Evolutionary conservation across 2,329 filamentous ascomycete species (phyloP), one percentile per base, ranked within the genome.

Genomic region (Fusarium verticillioides): DNA sequence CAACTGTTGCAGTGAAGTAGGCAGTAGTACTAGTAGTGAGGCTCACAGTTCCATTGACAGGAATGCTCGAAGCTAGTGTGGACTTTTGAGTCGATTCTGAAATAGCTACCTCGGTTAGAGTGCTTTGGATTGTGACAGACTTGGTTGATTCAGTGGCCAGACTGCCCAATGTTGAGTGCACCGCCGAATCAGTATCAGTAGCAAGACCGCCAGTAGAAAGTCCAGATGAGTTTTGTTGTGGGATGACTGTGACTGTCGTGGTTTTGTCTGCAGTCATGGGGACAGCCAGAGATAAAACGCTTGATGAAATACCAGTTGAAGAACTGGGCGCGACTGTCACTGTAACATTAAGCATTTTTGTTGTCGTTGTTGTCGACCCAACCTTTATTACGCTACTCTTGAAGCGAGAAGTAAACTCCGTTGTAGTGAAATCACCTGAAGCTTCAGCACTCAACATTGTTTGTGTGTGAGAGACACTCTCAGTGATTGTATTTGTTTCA

Each of bases 301-400:
- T 53, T 34, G 70, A 73, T 15, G 47, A 23, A 16, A 43, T 36
- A 30, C 23, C 34, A 11, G 28, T 43, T 13, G 42, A 66, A 16
- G 47, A 52, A 26, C n/a, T 23, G 12, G n/a, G 37, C 18, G 9
- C 21, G n/a, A 66, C 32, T 34, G 69, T 73, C 30, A 70, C 53
- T 21, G 72, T 75, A 26, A 66, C 34, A 56, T 61, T 75, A 16
- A 75, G 23, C 15, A 63, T n/a, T 37, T 60, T 39, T 23, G 72
- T 75, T 23, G 60, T 75, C 18, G 67, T 74, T 15, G 50, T 75
- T 32, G 44, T 60, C 15, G 52, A 53, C 16, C 42, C 18, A 15
- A 47, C 32, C n/a, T 30, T 30, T 34, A n/a, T 50, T 21, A 54
- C 46, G 43, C 28, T 60, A 23, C 61, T 56, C 19, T 18, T 36